Evolutionary conservation across 176 grass and related monocot species (phyloP), one percentile per base, ranked within the genome.

Genomic region (Oryza longistaminata): DNA sequence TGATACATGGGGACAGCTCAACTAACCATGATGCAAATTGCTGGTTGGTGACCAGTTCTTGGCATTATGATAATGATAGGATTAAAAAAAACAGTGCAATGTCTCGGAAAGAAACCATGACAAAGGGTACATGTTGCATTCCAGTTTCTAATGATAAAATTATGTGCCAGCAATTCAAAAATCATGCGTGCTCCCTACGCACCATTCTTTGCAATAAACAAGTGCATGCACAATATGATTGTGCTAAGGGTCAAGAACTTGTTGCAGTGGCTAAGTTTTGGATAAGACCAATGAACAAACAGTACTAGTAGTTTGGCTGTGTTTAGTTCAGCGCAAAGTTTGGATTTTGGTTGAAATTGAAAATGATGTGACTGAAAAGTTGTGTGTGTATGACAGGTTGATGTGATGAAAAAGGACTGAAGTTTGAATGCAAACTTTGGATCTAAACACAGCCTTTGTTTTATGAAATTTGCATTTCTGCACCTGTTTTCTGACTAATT

Each of bases 191-290:
- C 2, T 7, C 9, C 0, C 26, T 52, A 71, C n/a, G 53, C 9
- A 50, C 19, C 55, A 37, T 50, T 71, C 39, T 14, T 24, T 58
- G 22, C 26, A 40, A 50, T 83, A 83, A 76, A 82, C 85, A 82
- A 87, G 35, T 70, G 45, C 26, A 72, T 16, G 34, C 5, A 35
- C 49, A 48, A 9, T 21, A 74, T 80, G 61, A 80, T 48, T 48
- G 26, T 83, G 46, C 66, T 44, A 4, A 15, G 8, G 12, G 43
- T 24, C 74, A 55, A 46, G 70, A 60, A 68, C 3, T 13, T 7
- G 31, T n/a, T 62, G 9, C 22, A 11, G n/a, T 24, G 58, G n/a
- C 21, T 6, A 61, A 16, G 53, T 60, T 88, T 14, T 35, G 35
- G 82, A 74, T 88, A 80, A 60, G 62, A 80, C 16, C 26, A 46